Conservation (phyloP, 257 asterid species). For the Agastache rugosa region DNA sequence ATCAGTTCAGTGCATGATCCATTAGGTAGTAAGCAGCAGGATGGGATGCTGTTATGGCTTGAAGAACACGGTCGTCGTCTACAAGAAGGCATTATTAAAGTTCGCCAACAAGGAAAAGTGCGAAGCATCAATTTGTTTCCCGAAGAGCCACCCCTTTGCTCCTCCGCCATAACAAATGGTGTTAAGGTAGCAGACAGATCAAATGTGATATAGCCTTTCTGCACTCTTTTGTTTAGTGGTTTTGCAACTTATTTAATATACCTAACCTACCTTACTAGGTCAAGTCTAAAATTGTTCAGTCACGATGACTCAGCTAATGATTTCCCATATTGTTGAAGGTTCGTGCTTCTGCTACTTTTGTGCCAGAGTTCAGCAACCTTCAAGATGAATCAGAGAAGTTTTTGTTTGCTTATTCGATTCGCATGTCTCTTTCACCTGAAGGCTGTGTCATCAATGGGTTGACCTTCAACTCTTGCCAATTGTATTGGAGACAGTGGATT, state of each 20-base stretch:
- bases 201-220: not conserved
- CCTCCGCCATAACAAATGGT: constrained; percentile 73
- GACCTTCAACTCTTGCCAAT: constrained; percentile 73
- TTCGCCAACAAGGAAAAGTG: constrained; percentile 56
- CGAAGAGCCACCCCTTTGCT: constrained; percentile 73
- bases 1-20: constrained; percentile 55
- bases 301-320: constrained; percentile 16
- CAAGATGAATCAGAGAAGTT: constrained; percentile 57
- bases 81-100: constrained; percentile 65
- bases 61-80: constrained; percentile 85
- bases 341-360: constrained; percentile 87
- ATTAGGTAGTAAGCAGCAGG: constrained; percentile 60
- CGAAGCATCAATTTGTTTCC: constrained; percentile 77
- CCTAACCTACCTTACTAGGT: not conserved
- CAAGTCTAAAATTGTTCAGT: constrained; percentile 7
- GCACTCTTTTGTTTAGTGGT: not conserved
- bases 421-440: constrained; percentile 77
- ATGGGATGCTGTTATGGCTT: constrained; percentile 85
- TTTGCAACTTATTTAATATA: not conserved
- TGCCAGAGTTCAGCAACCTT: constrained; percentile 80
- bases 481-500: constrained; percentile 86
- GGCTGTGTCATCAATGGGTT: constrained; percentile 75
- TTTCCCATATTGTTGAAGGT: constrained; percentile 56
- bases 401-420: constrained; percentile 78
- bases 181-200: constrained; percentile 65